These are phyloP conservation scores for Exobasidium cylindrosporum DNA, from an alignment of 1,284 basidiomycete genomes.

Conservation along the genomic window DNA sequence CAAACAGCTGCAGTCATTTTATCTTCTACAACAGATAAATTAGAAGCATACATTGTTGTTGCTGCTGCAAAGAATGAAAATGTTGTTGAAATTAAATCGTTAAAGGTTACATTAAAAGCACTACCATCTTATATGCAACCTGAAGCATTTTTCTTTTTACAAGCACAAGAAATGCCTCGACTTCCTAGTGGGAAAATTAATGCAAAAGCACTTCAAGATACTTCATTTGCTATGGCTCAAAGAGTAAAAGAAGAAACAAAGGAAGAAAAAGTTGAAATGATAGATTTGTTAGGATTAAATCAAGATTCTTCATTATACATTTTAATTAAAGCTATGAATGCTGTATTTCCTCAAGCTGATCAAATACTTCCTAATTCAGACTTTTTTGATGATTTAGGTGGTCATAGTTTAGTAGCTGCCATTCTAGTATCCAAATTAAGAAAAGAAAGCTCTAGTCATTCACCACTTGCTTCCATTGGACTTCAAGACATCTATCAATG, in stretches of 20 bases:
- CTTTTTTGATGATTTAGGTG: constrained; percentile 20
- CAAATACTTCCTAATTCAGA: neutral
- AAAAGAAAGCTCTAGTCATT: neutral
- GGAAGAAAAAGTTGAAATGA: constrained; percentile 2
- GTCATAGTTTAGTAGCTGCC: constrained; percentile 14
- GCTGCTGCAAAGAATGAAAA: neutral
- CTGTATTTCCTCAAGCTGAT: constrained; percentile 13
- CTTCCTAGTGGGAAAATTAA: constrained; percentile 19
- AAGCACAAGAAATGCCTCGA: constrained; percentile 17
- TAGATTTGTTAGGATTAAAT: neutral
- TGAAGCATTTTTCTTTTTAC: constrained; percentile 10
- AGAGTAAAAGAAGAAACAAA: neutral
- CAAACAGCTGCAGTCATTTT: constrained; percentile 18
- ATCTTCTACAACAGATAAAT: neutral
- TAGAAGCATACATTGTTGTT: constrained; percentile 16
- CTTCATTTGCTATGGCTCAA: constrained; percentile 4
- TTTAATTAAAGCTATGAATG: neutral
- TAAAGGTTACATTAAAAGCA: neutral
- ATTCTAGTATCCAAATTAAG: constrained; percentile 15
- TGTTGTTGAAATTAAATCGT: neutral
- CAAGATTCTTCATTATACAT: constrained; percentile 5
- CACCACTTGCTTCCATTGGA: constrained; percentile 9
- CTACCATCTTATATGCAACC: constrained; percentile 17
- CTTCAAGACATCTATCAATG: constrained; percentile 17
- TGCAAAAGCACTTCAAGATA: constrained; percentile 15